Evolutionary conservation across 2,329 filamentous ascomycete species (phyloP).

Genomic region (Lithohypha guttulata): DNA sequence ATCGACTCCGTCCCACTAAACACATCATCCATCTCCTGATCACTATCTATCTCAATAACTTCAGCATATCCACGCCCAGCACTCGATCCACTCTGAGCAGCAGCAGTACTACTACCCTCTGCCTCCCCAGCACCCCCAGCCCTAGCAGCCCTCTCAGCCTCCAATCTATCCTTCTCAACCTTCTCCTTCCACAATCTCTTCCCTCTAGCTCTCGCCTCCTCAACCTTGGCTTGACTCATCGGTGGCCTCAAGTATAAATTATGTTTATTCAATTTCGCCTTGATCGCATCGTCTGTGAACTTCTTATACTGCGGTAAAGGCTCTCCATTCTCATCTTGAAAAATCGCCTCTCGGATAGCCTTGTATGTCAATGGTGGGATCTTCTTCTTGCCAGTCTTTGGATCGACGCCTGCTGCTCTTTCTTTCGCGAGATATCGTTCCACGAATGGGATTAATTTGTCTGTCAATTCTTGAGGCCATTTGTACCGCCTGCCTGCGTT

Average conservation of each 20-base stretch:
- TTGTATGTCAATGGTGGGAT: slow-evolving; percentile 6
- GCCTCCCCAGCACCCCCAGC: neutral
- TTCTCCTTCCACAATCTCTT: slow-evolving; percentile 1
- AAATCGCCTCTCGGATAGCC: slow-evolving; percentile 5
- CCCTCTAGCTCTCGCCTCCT: slow-evolving; percentile 3
- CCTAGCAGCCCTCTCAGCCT: neutral
- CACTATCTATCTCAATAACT: neutral
- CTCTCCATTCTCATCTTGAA: slow-evolving; percentile 3
- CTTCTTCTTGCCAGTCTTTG: slow-evolving; percentile 7
- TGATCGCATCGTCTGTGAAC: slow-evolving; percentile 7
- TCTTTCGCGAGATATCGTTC: slow-evolving; percentile 5
- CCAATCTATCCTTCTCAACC: slow-evolving; percentile 6
- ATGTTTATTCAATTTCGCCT: slow-evolving; percentile 2
- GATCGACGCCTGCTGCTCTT: slow-evolving; percentile 2
- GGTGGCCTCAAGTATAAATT: slow-evolving; percentile 5
- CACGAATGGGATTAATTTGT: slow-evolving; percentile 3
- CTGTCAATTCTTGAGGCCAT: neutral
- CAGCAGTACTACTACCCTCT: neutral
- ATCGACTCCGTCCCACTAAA: slow-evolving; percentile 1
- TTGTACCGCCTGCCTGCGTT: slow-evolving; percentile 2
- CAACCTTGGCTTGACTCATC: neutral
- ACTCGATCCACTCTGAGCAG: neutral
- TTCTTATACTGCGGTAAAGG: neutral
- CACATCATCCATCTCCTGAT: neutral
- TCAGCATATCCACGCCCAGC: neutral